These are phyloP conservation scores for Suhomyces yuchorum DNA, from an alignment of 1,139 yeast species.

Conservation along the genomic window DNA sequence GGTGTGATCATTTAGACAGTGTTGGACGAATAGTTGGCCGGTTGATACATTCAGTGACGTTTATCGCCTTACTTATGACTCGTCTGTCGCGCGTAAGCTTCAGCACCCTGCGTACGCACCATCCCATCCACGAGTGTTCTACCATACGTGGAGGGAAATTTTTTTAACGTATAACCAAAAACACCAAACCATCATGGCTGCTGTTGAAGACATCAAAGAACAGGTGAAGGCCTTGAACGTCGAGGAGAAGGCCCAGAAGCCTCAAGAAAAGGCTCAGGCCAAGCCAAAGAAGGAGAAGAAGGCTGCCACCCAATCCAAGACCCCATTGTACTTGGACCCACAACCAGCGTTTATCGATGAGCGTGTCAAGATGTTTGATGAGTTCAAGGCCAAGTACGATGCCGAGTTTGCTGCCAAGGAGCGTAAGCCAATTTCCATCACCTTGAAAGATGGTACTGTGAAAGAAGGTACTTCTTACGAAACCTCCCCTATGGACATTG, in stretches of 20 bases:
- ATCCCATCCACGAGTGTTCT: slow-evolving; percentile 1
- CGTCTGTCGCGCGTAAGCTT: slow-evolving; percentile 7
- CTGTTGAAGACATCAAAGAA: slow-evolving; percentile 37
- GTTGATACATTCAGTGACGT: not conserved
- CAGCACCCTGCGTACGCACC: slow-evolving; percentile 4
- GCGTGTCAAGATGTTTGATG: slow-evolving; percentile 77
- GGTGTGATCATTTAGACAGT: slow-evolving; percentile 4
- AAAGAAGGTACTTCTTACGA: slow-evolving; percentile 85
- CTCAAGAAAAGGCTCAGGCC: slow-evolving; percentile 21
- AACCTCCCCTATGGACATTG: slow-evolving; percentile 87
- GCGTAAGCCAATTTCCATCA: slow-evolving; percentile 65
- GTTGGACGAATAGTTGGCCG: not conserved
- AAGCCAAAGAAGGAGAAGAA: slow-evolving; percentile 37
- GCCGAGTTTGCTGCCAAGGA: slow-evolving; percentile 66
- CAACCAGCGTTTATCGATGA: slow-evolving; percentile 81
- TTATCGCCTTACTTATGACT: not conserved
- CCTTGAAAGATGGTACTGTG: slow-evolving; percentile 82
- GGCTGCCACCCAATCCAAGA: slow-evolving; percentile 29
- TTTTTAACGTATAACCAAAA: slow-evolving; percentile 1
- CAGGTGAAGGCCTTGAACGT: slow-evolving; percentile 58
- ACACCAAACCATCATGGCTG: slow-evolving; percentile 14
- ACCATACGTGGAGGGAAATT: slow-evolving; percentile 5
- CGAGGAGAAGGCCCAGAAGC: slow-evolving; percentile 26
- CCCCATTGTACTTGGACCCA: slow-evolving; percentile 62
- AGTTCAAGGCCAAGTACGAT: slow-evolving; percentile 76